Evolutionary conservation across 208 protist genomes (phyloP).

Genomic region (Trichomonas gallinae): DNA sequence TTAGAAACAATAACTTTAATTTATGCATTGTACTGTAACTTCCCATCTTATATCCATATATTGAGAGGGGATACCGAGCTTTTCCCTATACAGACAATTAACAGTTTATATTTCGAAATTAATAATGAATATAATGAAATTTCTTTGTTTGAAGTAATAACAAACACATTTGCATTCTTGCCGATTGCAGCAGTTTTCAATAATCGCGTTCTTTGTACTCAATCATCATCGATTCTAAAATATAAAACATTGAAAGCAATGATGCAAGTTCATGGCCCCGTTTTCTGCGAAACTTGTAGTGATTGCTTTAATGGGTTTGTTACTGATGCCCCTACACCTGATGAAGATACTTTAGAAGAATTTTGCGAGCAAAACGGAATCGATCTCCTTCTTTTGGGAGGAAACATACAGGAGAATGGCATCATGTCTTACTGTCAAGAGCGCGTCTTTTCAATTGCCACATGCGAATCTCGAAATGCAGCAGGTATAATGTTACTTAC

Average conservation of each 20-base stretch:
- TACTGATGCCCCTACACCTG: not conserved
- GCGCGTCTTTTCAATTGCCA: not conserved
- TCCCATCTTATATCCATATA: not conserved
- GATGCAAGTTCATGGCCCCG: not conserved
- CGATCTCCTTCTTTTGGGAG: not conserved
- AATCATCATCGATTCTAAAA: not conserved
- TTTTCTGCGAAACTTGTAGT: not conserved
- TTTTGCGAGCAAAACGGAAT: not conserved
- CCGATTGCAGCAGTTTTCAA: not conserved
- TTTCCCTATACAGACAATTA: not conserved
- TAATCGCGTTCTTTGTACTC: not conserved
- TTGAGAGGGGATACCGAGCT: not conserved
- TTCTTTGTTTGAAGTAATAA: not conserved
- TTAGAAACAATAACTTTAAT: slow-evolving; percentile 74
- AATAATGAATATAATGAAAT: not conserved
- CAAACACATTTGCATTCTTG: not conserved
- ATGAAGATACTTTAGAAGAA: not conserved
- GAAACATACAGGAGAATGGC: not conserved
- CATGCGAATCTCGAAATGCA: not conserved
- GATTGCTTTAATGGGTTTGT: not conserved
- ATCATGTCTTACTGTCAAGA: not conserved
- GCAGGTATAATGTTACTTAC: not conserved
- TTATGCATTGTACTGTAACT: slow-evolving; percentile 53
- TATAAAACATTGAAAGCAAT: not conserved
- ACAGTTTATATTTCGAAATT: not conserved